phyloP scores from a whole-genome alignment of 1,284 basidiomycete species.

The Sporisorium iseilematis-ciliati region DNA sequence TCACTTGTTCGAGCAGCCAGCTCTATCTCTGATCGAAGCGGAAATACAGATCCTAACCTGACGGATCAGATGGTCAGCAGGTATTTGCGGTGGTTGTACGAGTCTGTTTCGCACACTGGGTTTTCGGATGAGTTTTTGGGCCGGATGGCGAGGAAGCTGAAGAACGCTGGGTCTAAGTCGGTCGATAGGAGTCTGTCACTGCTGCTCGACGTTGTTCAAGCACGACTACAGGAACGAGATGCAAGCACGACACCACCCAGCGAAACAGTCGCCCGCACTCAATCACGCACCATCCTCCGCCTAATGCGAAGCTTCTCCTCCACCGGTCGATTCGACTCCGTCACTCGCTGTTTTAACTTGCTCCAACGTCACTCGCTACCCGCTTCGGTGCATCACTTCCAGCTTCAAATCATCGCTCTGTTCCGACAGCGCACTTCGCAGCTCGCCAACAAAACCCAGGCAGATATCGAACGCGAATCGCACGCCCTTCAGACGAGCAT shows the following conservation, averaged over 20 bases:
- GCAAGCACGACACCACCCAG: no score
- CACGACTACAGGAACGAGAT: not conserved
- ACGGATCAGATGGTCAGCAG: conserved; percentile 12
- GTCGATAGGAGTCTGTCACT: not conserved
- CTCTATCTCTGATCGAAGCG: not conserved
- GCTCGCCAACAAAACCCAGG: not conserved
- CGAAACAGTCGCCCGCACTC: no score
- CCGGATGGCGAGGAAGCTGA: not conserved
- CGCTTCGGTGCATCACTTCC: conserved; percentile 21
- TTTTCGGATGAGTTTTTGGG: conserved; percentile 11
- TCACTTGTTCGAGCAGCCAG: not conserved
- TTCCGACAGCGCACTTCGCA: conserved; percentile 9
- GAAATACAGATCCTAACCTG: not conserved
- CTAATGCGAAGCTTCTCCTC: conserved; percentile 24
- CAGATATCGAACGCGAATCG: conserved; percentile 4
- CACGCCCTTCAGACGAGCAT: conserved; percentile 14
- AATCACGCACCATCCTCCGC: not conserved
- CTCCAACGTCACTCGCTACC: conserved; percentile 9
- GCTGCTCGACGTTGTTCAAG: conserved; percentile 4
- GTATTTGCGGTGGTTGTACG: not conserved
- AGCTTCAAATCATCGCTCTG: conserved; percentile 31
- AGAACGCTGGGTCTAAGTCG: not conserved
- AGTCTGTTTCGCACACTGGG: not conserved
- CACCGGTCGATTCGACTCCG: conserved; percentile 6
- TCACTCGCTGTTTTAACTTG: conserved; percentile 22